Evolutionary conservation across 2,329 filamentous ascomycete genomes (phyloP).

Genomic region (Diaporthe vexans): DNA sequence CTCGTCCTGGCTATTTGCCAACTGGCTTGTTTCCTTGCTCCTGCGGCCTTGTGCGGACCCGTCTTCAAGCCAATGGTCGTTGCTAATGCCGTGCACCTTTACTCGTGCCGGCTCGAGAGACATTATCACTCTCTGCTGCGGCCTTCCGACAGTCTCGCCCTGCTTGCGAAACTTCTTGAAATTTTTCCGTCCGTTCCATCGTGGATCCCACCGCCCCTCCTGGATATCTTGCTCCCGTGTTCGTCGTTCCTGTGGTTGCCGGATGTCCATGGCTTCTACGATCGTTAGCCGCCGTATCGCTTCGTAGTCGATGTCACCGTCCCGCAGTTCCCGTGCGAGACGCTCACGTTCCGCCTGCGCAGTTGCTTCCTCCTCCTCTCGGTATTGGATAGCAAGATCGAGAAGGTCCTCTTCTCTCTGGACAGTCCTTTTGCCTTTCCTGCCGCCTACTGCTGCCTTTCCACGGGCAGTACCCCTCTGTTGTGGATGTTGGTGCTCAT

Average conservation of each 20-base stretch:
- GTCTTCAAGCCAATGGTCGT: slow-evolving; percentile 79
- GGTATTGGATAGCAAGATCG: slow-evolving; percentile 72
- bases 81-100: slow-evolving; percentile 80
- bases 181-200: slow-evolving; percentile 95
- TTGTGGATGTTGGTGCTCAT: slow-evolving; percentile 42
- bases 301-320: slow-evolving; percentile 76
- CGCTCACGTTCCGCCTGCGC: slow-evolving; percentile 68
- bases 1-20: neutral
- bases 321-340: slow-evolving; percentile 63
- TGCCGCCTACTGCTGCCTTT: slow-evolving; percentile 64
- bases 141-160: slow-evolving; percentile 57
- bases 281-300: slow-evolving; percentile 81
- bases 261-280: slow-evolving; percentile 82
- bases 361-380: slow-evolving; percentile 76
- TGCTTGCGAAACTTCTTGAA: slow-evolving; percentile 88
- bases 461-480: slow-evolving; percentile 46
- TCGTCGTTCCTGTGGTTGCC: slow-evolving; percentile 51
- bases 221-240: slow-evolving; percentile 65
- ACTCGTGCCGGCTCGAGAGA: slow-evolving; percentile 78
- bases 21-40: slow-evolving; percentile 45
- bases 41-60: slow-evolving; percentile 54
- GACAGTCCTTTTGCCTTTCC: slow-evolving; percentile 34
- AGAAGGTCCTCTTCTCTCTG: slow-evolving; percentile 67
- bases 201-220: slow-evolving; percentile 81
- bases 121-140: slow-evolving; percentile 71